Conservation (phyloP, 1,139 yeast genomes). For the Entelexis paramagnoliae region DNA sequence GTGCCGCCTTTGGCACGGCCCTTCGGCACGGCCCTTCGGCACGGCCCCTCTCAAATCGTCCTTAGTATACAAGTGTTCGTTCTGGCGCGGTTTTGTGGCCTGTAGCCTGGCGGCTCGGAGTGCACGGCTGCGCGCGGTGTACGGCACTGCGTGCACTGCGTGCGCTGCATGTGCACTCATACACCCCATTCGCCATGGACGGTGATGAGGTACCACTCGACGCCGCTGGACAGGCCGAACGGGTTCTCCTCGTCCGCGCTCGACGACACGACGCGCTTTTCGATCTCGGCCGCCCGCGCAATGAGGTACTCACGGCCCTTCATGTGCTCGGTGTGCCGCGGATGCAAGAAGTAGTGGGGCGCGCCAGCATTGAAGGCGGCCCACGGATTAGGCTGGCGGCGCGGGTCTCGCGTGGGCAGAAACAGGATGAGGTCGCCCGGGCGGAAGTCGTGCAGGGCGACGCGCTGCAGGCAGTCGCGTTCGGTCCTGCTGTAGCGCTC, state of each 20-base stretch:
- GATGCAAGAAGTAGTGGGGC: constrained; percentile 60
- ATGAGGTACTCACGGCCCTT: constrained; percentile 58
- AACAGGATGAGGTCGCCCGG: constrained; percentile 70
- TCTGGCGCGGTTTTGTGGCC: no score
- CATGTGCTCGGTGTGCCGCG: constrained; percentile 31
- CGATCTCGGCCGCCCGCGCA: constrained; percentile 47
- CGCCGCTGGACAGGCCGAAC: constrained; percentile 43
- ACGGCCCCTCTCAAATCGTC: no score
- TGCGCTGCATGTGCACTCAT: background rate
- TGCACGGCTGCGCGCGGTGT: no score
- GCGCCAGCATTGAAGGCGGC: constrained; percentile 78
- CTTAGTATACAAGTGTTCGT: no score
- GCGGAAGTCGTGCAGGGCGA: constrained; percentile 54
- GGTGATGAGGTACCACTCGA: constrained; percentile 31
- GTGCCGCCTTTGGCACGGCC: no score
- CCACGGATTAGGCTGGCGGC: constrained; percentile 52
- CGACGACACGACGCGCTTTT: constrained; percentile 34
- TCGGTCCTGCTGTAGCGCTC: constrained; percentile 33
- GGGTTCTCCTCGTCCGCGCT: constrained; percentile 33
- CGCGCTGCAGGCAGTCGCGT: constrained; percentile 40
- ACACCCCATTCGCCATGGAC: constrained; percentile 22
- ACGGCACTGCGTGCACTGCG: no score
- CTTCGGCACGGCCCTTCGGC: no score
- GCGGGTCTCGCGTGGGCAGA: constrained; percentile 58
- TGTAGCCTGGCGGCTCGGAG: no score